Evolutionary conservation across 495 filamentous ascomycete genomes (phyloP), one percentile per base, ranked within the genome.

Genomic region (Hypoxylon lenormandii): DNA sequence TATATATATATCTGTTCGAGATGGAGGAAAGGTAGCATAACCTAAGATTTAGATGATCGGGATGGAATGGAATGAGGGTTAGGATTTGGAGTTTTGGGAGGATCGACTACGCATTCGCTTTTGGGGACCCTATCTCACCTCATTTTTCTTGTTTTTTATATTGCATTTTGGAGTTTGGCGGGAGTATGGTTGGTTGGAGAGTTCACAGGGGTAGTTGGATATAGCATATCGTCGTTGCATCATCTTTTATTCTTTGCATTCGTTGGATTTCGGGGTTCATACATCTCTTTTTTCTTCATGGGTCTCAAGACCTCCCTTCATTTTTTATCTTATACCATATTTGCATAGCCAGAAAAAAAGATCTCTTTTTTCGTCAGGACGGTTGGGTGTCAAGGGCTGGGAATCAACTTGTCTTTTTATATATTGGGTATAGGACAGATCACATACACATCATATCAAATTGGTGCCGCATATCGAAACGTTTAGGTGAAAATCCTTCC

Each of bases 401-500:
- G n/a, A 42, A 6, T 18, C 16, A 1, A 21, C 15, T 18, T 43
- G 5, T 15, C 3, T 43, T 43, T 18, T 43, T 18, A 8, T 45
- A 33, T 11, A 4, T 33, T 42, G 15, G 38, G 38, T 42, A 45
- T 15, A 45, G 42, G 7, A 45, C 42, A 45, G 16, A 19, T 43
- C 37, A 40, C n/a, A 33, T 33, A 33, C 30, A 33, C 30, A 33
- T 33, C 16, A 45, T 21, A 21, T 45, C 42, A 45, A 6, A 10
- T 45, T 18, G 42, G 8, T 45, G 42, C n/a, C n/a, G 19, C 11
- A 26, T n/a, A n/a, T 12, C 45, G 38, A 48, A 36, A 21, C 30
- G 26, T 28, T 52, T 16, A 53, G 13, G 51, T 12, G 40, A 63
- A 63, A 62, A 28, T 18, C 57, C 18, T 40, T 18, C 57, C 18